Base-by-base conservation (phyloP, 805 yeast species). In the Starmerella asiatica region DNA sequence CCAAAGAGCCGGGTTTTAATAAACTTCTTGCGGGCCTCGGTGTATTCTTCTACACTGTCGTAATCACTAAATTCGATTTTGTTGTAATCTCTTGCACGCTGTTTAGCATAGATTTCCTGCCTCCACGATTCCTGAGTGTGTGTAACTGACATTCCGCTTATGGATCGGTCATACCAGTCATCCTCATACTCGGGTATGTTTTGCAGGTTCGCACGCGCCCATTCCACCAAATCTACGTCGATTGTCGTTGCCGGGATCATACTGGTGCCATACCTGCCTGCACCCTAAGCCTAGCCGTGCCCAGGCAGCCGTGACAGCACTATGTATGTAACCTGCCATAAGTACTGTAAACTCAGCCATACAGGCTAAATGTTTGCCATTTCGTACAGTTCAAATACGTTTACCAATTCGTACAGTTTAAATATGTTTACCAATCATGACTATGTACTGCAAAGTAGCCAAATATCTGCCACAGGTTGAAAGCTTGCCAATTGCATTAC, bases 161-260 rank as follows among this genome's bases (percentile, higher is more conserved):
- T 68, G 76, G 73, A 71, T 48, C 62, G 63, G 48, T 70, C 74
- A 53, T 73, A 75, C 37, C 27, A 40, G 2, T 69, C 70, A 3
- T 52, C 60, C 29, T 41, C 42, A 21, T 41, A 21, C 16, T 38
- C 17, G 8, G 49, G 49, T 9, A 43, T 35, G 3, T 29, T 27
- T 16, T 37, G 37, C 20, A 42, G 38, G 32, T 45, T 42, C 14
- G 36, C 42, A n/a, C 37, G 43, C 3, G 49, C 49, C 49, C 49
- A 45, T n/a, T 26, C 30, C 6, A 42, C 44, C 16, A 44, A 29
- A 19, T 41, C 47, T 20, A 18, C 18, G 31, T 44, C 44, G 12
- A 44, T 44, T 17, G 38, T 41, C 2, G 40, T 32, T 2, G 45
- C 38, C 19, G 47, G 45, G 15, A 33, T 18, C 41, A 41, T 41